phyloP scores from a whole-genome alignment of 1,284 basidiomycete species.

The Sporisorium graminicola region DNA sequence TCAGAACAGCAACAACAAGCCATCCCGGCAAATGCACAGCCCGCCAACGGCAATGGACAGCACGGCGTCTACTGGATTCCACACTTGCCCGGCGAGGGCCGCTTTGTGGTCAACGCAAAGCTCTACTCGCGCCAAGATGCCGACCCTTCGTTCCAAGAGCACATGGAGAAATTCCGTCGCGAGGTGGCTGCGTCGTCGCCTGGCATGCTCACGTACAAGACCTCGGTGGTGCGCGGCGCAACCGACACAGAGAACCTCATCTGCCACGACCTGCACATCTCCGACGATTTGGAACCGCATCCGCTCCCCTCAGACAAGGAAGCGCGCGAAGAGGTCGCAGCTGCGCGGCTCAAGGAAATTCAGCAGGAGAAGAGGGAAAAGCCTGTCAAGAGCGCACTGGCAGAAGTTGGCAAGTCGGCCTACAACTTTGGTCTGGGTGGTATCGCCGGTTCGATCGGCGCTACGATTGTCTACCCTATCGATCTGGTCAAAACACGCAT shows the following conservation, averaged over 20 bases:
- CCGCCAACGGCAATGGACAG: constrained; percentile 27
- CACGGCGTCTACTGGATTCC: constrained; percentile 55
- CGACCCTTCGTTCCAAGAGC: constrained; percentile 57
- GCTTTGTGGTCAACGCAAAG: constrained; percentile 62
- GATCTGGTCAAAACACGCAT: constrained; percentile 89
- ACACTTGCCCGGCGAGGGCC: constrained; percentile 63
- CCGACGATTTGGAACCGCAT: constrained; percentile 64
- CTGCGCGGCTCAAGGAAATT: constrained; percentile 36
- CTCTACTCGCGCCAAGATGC: constrained; percentile 61
- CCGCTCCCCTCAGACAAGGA: constrained; percentile 32
- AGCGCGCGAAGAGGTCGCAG: constrained; percentile 19
- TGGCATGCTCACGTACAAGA: constrained; percentile 64
- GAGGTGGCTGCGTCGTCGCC: constrained; percentile 61
- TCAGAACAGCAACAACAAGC: constrained; percentile 27
- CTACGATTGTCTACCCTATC: constrained; percentile 92
- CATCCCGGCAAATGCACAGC: constrained; percentile 12
- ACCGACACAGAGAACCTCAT: constrained; percentile 59
- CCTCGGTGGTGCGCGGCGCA: constrained; percentile 55
- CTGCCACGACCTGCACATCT: constrained; percentile 64
- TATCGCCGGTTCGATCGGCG: constrained; percentile 88
- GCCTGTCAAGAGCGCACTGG: constrained; percentile 41
- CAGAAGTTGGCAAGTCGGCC: constrained; percentile 65
- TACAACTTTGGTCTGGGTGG: constrained; percentile 94
- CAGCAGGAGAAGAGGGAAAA: constrained; percentile 41
- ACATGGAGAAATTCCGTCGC: constrained; percentile 59